Conservation (phyloP, 495 filamentous ascomycete species). For the Aspergillus affinis region DNA sequence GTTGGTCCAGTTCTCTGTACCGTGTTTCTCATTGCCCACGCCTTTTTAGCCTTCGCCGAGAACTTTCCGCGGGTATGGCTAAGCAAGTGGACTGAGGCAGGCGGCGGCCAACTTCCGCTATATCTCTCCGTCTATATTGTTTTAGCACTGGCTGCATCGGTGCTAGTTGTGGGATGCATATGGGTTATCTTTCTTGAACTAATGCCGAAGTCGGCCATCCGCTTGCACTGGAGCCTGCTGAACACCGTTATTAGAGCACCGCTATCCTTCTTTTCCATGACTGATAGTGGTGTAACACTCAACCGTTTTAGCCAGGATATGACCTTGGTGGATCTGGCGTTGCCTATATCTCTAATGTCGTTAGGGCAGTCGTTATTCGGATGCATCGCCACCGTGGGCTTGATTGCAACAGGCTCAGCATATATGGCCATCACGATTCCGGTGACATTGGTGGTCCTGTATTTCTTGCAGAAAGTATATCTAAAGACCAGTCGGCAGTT, state of each 20-base stretch:
- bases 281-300: slow-evolving; percentile 31
- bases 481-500: slow-evolving; percentile 54
- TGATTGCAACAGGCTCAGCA: slow-evolving; percentile 7
- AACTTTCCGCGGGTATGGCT: slow-evolving; percentile 34
- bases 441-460: slow-evolving; percentile 35
- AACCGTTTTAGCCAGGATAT: slow-evolving; percentile 53
- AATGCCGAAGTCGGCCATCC: slow-evolving; percentile 10
- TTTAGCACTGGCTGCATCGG: slow-evolving; percentile 9
- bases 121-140: slow-evolving; percentile 10
- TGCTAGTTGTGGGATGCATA: slow-evolving; percentile 9
- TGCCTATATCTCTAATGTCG: slow-evolving; percentile 27
- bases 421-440: slow-evolving; percentile 37
- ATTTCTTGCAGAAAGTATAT: slow-evolving; percentile 50
- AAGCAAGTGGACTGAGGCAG: slow-evolving; percentile 33
- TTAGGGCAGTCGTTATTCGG: slow-evolving; percentile 19
- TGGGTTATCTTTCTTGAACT: slow-evolving; percentile 15
- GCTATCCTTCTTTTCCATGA: slow-evolving; percentile 32
- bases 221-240: slow-evolving; percentile 2
- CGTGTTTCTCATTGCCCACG: slow-evolving; percentile 24
- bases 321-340: slow-evolving; percentile 44
- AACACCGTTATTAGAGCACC: slow-evolving; percentile 17
- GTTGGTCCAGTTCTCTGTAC: slow-evolving; percentile 36
- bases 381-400: slow-evolving; percentile 11
- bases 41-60: slow-evolving; percentile 19
- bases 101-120: slow-evolving; percentile 11